Base-by-base conservation (phyloP, 1,139 yeast genomes). In the Yamadazyma buinensis region DNA sequence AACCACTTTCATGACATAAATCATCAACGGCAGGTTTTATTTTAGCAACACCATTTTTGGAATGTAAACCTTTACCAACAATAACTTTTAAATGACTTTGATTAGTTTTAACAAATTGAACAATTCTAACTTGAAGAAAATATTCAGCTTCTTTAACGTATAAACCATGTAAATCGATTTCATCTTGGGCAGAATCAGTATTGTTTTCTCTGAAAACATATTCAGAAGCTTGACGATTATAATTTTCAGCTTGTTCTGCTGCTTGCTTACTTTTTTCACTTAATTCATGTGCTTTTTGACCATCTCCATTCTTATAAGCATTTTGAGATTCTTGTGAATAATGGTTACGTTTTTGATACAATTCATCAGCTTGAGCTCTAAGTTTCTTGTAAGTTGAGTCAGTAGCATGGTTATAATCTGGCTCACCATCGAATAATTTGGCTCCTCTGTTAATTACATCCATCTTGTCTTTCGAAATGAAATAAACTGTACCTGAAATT, bases 41-140 rank as follows among this genome's bases (percentile, higher is more conserved):
- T 58, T 88, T 90, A 33, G 96, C 92, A 33, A 86, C 75, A 22
- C 95, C 95, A 46, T 79, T 67, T 33, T 73, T 69, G 0, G 96
- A 85, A 55, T 92, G 97, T 33, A 79, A 54, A 10, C 97, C 98
- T 58, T 90, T 90, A n/a, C 97, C 97, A 9, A 88, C 97, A 54
- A 92, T 90, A 14, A 86, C 86, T 39, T 72, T 63, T 36, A 78
- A 55, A 34, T 66, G 68, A 25, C 57, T 50, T 52, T 87, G 95
- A 40, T 75, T 67, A 30, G 85, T 72, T 29, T 67, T 61, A 14
- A 76, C 67, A 37, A 80, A 85, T 22, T 80, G 80, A n/a, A 74
- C 70, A 34, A 92, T 75, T 38, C 97, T 72, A 41, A 75, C 76
- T 48, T 82, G 85, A 46, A 90, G 67, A 34, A 84, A 77, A 55